phyloP scores from a whole-genome alignment of 2,329 filamentous ascomycete species.

The Diplocarpon mali region DNA sequence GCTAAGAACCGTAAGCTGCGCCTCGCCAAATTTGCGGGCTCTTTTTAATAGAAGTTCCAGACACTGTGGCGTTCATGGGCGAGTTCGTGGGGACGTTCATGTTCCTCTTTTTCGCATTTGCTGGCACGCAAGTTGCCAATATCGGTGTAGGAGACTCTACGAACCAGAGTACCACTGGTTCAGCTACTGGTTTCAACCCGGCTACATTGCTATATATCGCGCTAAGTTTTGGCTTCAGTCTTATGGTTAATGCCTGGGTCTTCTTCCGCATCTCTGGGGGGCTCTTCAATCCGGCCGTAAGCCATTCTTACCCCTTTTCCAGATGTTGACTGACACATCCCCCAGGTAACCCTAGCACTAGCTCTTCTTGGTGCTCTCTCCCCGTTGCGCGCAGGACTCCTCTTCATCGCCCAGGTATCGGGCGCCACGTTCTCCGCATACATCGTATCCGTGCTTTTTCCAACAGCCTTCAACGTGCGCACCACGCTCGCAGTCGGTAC shows the following conservation, averaged over 20 bases:
- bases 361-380: constrained; percentile 27
- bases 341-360: constrained; percentile 15
- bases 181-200: constrained; percentile 32
- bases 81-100: constrained; percentile 28
- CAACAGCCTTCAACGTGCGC: constrained; percentile 26
- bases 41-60: constrained; percentile 7
- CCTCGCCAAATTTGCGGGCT: not conserved
- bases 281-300: constrained; percentile 39
- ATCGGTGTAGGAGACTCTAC: constrained; percentile 18
- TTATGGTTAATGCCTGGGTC: constrained; percentile 43
- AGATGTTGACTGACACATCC: not conserved
- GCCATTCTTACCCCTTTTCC: constrained; percentile 17
- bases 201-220: constrained; percentile 28
- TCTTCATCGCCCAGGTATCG: constrained; percentile 28
- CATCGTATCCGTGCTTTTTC: constrained; percentile 31
- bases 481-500: constrained; percentile 33
- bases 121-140: constrained; percentile 22
- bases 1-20: constrained; percentile 31
- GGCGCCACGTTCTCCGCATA: constrained; percentile 29
- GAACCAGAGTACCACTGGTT: constrained; percentile 3
- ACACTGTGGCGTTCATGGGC: constrained; percentile 20
- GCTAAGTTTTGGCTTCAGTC: constrained; percentile 26
- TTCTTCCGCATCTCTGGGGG: constrained; percentile 42
- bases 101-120: constrained; percentile 29
- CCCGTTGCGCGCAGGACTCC: constrained; percentile 23